phyloP scores from a whole-genome alignment of 768 basidiomycete species.

The Xanthoconium purpureum region DNA sequence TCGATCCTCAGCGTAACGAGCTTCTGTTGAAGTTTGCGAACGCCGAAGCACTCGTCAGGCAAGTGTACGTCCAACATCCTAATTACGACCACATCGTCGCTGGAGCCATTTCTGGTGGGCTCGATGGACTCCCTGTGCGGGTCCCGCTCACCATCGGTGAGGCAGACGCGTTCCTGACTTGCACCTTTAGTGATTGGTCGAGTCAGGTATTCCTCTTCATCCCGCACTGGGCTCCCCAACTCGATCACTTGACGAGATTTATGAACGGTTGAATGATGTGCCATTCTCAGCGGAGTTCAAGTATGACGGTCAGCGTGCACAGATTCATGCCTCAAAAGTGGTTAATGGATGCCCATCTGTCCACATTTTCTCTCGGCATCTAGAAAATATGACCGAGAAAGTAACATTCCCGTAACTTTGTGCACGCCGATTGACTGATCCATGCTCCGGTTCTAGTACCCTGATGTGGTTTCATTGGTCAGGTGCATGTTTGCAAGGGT shows the following conservation, averaged over 20 bases:
- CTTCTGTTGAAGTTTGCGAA: conserved; percentile 42
- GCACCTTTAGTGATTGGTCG: conserved; percentile 9
- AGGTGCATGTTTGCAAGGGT: conserved; percentile 44
- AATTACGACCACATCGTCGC: conserved; percentile 67
- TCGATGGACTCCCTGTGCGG: conserved; percentile 54
- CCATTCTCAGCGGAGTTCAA: conserved; percentile 88
- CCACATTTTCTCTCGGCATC: conserved; percentile 81
- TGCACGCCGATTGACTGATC: conserved; percentile 6
- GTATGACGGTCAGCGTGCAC: conserved; percentile 85
- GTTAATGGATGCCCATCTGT: conserved; percentile 36
- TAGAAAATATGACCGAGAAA: conserved; percentile 92
- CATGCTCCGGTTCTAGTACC: conserved; percentile 53
- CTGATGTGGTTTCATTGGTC: conserved; percentile 68
- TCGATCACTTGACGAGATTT: conserved; percentile 82
- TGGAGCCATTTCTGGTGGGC: conserved; percentile 57
- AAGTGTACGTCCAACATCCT: conserved; percentile 76
- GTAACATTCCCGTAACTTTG: conserved; percentile 32
- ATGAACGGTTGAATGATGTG: conserved; percentile 58
- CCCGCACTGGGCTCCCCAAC: conserved; percentile 86
- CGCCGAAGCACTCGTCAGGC: conserved; percentile 66
- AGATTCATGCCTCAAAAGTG: conserved; percentile 56
- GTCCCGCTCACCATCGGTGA: conserved; percentile 72
- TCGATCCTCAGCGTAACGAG: conserved; percentile 33
- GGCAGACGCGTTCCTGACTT: conserved; percentile 20
- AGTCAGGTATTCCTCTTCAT: conserved; percentile 72